Base-by-base conservation (phyloP, 1,139 yeast genomes). In the Kodamaea sp. region DNA sequence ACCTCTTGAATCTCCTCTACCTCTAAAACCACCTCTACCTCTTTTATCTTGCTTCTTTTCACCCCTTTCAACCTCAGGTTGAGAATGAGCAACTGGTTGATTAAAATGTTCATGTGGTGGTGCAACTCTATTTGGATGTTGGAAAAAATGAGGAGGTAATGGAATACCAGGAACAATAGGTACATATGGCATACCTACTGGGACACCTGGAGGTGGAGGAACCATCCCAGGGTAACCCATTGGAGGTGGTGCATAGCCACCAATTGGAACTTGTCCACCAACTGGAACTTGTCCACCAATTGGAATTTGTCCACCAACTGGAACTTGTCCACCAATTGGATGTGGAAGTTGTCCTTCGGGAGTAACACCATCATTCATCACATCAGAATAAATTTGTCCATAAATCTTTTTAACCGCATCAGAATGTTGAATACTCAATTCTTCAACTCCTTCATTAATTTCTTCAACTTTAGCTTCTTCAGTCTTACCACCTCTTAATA, bases 351-450 rank as follows among this genome's bases (percentile, higher is more conserved):
- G 40, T 2, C 44, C 45, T 5, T 36, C 39, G 20, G 20, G 20
- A 15, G 3, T 15, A 6, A 54, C 52, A 3, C 70, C 73, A 44
- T 67, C 74, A 46, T 60, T 58, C 75, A 70, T 67, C 30, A 66
- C 70, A 42, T 64, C 58, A 43, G 66, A 62, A 53, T 67, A 69
- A 33, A 75, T 71, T 38, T 75, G 77, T 1, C 77, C 77, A 39
- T 78, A 66, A 36, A 73, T 68, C 45, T 66, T 73, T 46, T 71
- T 71, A 36, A 73, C 69, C 7, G 76, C 77, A 42, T 67, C 60
- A 31, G 70, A 15, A 15, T 4, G 20, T 15, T 15, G 20, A 15
- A 15, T 15, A 15, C 20, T 15, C 20, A 15, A 15, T 15, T 15
- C 20, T 15, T 15, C 20, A 3, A 15, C 20, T 3, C 20, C 20